phyloP scores from a whole-genome alignment of 2,329 filamentous ascomycete genomes.

The Zymoseptoria tritici region DNA sequence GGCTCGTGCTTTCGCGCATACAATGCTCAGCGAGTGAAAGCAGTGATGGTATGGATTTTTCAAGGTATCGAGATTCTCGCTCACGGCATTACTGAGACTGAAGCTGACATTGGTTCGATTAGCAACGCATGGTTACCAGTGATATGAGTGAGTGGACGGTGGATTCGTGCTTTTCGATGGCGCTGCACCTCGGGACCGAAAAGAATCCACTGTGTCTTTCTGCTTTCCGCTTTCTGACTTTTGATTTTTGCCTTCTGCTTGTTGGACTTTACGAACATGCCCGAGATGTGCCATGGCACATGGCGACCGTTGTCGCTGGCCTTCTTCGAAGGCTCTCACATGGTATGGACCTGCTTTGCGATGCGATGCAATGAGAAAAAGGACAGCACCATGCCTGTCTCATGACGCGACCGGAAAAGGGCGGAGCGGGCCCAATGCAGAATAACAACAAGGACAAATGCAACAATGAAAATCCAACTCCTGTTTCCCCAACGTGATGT shows the following conservation, averaged over 20 bases:
- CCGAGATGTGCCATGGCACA: not conserved
- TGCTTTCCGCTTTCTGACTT: not conserved
- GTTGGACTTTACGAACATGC: not conserved
- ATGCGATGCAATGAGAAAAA: not conserved
- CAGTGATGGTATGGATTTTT: not conserved
- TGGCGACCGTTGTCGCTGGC: not conserved
- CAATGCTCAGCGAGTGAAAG: not conserved
- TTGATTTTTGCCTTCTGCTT: not conserved
- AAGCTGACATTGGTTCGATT: not conserved
- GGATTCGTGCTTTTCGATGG: no score
- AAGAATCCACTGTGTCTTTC: not conserved
- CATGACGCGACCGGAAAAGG: not conserved
- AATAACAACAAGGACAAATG: not conserved
- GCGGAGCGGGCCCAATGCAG: not conserved
- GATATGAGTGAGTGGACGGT: not conserved
- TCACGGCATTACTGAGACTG: not conserved
- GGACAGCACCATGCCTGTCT: not conserved
- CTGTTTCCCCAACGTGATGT: not conserved
- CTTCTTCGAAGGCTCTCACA: not conserved
- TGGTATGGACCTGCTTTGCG: not conserved
- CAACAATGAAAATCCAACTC: not conserved
- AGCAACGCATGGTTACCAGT: not conserved
- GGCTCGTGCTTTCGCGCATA: not conserved
- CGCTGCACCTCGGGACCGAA: no score
- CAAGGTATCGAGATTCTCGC: not conserved